Conservation (phyloP, 2,329 filamentous ascomycete species). For the Microascus cirrosus region DNA sequence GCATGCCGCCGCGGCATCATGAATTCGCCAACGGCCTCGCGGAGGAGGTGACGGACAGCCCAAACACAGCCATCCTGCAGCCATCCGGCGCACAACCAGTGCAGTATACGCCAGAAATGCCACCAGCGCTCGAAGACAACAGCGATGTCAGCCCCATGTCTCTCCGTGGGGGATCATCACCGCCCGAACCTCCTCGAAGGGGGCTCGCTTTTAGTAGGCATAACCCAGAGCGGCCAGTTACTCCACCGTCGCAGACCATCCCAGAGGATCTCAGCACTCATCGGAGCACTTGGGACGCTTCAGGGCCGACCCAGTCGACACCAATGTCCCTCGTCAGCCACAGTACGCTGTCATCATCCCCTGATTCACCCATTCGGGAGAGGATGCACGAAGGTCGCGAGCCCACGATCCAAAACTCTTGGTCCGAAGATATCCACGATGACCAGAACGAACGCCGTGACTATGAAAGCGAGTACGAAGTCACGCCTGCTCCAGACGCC, state of each 20-base stretch:
- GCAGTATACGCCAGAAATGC: not conserved
- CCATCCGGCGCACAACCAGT: not conserved
- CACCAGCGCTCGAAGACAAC: not conserved
- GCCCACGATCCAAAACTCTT: slow-evolving; percentile 19
- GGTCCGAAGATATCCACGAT: slow-evolving; percentile 10
- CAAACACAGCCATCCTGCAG: not conserved
- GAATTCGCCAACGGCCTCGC: not conserved
- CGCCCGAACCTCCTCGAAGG: slow-evolving; percentile 6
- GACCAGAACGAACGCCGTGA: not conserved
- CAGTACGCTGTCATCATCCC: slow-evolving; percentile 20
- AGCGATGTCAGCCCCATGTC: slow-evolving; percentile 3
- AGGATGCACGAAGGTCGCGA: slow-evolving; percentile 17
- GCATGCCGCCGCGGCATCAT: not conserved
- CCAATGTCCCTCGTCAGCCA: slow-evolving; percentile 21
- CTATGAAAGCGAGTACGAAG: not conserved
- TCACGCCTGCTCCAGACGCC: not conserved
- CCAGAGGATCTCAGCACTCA: slow-evolving; percentile 13
- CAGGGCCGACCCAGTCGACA: slow-evolving; percentile 11
- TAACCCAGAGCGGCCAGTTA: slow-evolving; percentile 12
- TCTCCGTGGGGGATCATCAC: not conserved
- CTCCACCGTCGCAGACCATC: slow-evolving; percentile 9
- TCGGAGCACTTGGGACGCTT: slow-evolving; percentile 18
- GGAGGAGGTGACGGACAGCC: not conserved
- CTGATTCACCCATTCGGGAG: slow-evolving; percentile 18
- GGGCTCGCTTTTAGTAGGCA: slow-evolving; percentile 17